These are phyloP conservation scores for Alectoria sarmentosa DNA, from an alignment of 495 filamentous ascomycete genomes.

Conservation along the genomic window DNA sequence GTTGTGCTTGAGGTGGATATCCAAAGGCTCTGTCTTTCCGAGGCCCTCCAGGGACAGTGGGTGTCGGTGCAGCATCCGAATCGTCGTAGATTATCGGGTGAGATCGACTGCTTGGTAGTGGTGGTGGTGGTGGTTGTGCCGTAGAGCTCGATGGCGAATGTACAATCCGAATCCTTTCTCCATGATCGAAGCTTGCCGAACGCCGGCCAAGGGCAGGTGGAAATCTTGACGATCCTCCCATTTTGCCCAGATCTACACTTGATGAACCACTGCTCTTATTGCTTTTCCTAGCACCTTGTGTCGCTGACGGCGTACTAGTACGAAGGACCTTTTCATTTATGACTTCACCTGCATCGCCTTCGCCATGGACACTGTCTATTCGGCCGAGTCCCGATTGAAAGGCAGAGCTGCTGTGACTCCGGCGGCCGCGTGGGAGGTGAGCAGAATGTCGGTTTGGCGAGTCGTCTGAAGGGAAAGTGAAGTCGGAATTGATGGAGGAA, in stretches of 20 bases:
- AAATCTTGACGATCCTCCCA: conserved; percentile 43
- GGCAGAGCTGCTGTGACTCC: conserved; percentile 79
- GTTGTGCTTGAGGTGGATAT: conserved; percentile 26
- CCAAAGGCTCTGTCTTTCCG: conserved; percentile 32
- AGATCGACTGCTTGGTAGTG: conserved; percentile 25
- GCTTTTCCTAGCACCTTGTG: conserved; percentile 45
- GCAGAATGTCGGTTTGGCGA: conserved; percentile 55
- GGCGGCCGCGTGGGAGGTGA: conserved; percentile 52
- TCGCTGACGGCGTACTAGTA: conserved; percentile 14
- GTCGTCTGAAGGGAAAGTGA: conserved; percentile 58
- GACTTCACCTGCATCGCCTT: conserved; percentile 33
- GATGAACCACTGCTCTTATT: conserved; percentile 70
- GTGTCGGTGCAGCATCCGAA: conserved; percentile 82
- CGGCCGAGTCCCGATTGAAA: conserved; percentile 55
- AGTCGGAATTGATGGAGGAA: conserved; percentile 69
- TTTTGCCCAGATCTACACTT: conserved; percentile 55
- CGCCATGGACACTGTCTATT: conserved; percentile 55
- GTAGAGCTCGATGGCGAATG: conserved; percentile 18
- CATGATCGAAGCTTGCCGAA: conserved; percentile 75
- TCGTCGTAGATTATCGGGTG: conserved; percentile 41
- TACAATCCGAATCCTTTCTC: conserved; percentile 31
- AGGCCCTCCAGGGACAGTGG: conserved; percentile 77
- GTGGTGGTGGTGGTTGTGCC: conserved; percentile 11
- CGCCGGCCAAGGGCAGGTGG: conserved; percentile 51
- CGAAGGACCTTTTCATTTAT: conserved; percentile 29